These are phyloP conservation scores for Neoboletus subvelutipes DNA, from an alignment of 768 basidiomycete genomes.

Conservation along the genomic window DNA sequence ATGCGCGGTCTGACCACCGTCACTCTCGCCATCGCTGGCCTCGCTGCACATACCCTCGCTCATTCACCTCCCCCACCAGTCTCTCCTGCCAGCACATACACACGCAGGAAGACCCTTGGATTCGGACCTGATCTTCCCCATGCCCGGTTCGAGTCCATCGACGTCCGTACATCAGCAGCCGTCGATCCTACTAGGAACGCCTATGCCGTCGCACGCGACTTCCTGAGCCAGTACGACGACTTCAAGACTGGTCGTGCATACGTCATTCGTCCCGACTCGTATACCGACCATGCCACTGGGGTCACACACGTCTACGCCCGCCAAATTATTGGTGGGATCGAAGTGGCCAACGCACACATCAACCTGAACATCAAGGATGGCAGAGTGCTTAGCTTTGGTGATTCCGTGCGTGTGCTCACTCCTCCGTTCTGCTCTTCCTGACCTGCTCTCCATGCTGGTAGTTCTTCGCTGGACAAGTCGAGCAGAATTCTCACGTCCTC, in stretches of 20 bases:
- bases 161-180: slow-evolving; percentile 37
- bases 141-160: slow-evolving; percentile 59
- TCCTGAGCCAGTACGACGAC: slow-evolving; percentile 45
- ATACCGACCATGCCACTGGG: slow-evolving; percentile 83
- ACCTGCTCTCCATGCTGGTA: slow-evolving; percentile 28
- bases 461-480: slow-evolving; percentile 71
- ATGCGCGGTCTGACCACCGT: slow-evolving; percentile 71
- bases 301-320: slow-evolving; percentile 87
- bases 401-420: slow-evolving; percentile 57
- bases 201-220: slow-evolving; percentile 58
- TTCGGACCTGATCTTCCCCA: slow-evolving; percentile 84
- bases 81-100: slow-evolving; percentile 2
- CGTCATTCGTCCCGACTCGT: slow-evolving; percentile 76
- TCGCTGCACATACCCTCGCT: slow-evolving; percentile 55
- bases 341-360: slow-evolving; percentile 88
- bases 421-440: slow-evolving; percentile 4
- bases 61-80: slow-evolving; percentile 33
- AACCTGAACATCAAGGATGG: slow-evolving; percentile 92
- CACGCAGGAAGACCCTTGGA: slow-evolving; percentile 83
- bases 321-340: slow-evolving; percentile 81
- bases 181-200: slow-evolving; percentile 49
- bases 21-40: slow-evolving; percentile 57
- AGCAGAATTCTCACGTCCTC: slow-evolving; percentile 8
- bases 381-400: slow-evolving; percentile 80
- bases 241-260: slow-evolving; percentile 42